phyloP scores from a whole-genome alignment of 805 yeast species.

The Clavispora asparagi region DNA sequence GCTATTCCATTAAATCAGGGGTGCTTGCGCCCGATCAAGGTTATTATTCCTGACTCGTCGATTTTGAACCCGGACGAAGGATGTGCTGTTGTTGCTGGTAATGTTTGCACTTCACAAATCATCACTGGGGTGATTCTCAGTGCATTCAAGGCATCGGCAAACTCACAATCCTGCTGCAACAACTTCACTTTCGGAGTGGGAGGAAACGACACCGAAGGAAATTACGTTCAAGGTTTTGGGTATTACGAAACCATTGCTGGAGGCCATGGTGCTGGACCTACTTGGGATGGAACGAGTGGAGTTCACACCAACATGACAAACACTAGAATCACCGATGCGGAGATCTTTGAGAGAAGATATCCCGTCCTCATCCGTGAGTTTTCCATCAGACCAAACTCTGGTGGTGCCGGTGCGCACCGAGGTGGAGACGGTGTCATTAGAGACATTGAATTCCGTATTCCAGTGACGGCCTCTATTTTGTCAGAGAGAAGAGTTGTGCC shows the following conservation, averaged over 20 bases:
- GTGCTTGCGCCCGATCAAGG: constrained; percentile 72
- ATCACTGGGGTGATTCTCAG: constrained; percentile 83
- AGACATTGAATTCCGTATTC: constrained; percentile 16
- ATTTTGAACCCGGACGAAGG: constrained; percentile 68
- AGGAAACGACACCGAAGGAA: constrained; percentile 46
- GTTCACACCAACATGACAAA: constrained; percentile 18
- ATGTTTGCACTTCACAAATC: constrained; percentile 91
- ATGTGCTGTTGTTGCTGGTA: constrained; percentile 89
- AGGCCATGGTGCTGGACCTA: constrained; percentile 17
- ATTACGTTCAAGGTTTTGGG: constrained; percentile 19
- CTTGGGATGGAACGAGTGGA: constrained; percentile 15
- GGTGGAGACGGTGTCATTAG: constrained; percentile 17
- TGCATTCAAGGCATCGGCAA: constrained; percentile 87
- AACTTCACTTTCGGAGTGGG: constrained; percentile 83
- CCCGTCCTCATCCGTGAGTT: constrained; percentile 16
- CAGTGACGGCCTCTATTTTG: constrained; percentile 43
- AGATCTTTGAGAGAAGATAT: constrained; percentile 16
- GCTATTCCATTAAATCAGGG: constrained; percentile 94
- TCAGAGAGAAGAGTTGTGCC: constrained; percentile 78
- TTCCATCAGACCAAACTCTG: constrained; percentile 11
- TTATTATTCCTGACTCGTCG: constrained; percentile 37
- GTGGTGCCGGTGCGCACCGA: constrained; percentile 11
- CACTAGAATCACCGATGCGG: constrained; percentile 17
- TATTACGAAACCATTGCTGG: constrained; percentile 18
- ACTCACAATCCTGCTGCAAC: constrained; percentile 94